phyloP scores from a whole-genome alignment of 1,139 yeast species.

The Taphrina flavorubra region DNA sequence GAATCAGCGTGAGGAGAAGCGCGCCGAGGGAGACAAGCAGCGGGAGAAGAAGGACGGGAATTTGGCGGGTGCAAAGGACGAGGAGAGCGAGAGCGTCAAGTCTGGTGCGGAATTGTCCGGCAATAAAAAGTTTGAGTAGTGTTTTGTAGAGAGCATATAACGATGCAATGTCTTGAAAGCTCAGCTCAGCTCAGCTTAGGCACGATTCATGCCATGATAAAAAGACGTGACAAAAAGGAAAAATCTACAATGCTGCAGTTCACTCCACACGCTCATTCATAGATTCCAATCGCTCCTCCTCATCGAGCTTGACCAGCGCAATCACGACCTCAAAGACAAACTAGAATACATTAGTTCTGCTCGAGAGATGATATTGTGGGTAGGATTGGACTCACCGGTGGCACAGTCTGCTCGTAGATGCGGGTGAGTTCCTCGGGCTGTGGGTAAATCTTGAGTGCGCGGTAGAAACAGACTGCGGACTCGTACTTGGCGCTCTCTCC shows the following conservation, averaged over 20 bases:
- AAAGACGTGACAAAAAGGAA: no score
- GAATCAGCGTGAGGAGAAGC: conserved; percentile 31
- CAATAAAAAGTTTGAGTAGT: conserved; percentile 30
- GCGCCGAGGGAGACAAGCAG: conserved; percentile 22
- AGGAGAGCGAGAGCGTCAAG: conserved; percentile 39
- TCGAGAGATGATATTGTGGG: no score
- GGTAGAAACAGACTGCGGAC: conserved; percentile 89
- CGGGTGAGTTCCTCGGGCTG: conserved; percentile 89
- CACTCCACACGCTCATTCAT: conserved; percentile 34
- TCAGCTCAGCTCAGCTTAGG: no score
- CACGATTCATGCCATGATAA: no score
- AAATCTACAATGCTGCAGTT: no score
- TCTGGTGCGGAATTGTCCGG: conserved; percentile 31
- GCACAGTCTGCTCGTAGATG: conserved; percentile 64
- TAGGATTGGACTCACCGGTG: conserved; percentile 38
- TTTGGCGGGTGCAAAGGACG: not conserved
- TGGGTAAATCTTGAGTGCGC: conserved; percentile 93
- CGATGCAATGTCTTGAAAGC: no score
- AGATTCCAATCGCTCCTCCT: conserved; percentile 30
- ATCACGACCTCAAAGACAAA: conserved; percentile 35
- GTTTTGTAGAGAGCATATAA: no score
- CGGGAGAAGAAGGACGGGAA: conserved; percentile 6
- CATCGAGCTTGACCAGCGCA: conserved; percentile 36
- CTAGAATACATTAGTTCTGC: conserved; percentile 2
- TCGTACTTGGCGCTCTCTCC: conserved; percentile 64